These are phyloP conservation scores for Colletotrichum chrysophilum DNA, from an alignment of 2,329 filamentous ascomycete genomes.

Conservation along the genomic window DNA sequence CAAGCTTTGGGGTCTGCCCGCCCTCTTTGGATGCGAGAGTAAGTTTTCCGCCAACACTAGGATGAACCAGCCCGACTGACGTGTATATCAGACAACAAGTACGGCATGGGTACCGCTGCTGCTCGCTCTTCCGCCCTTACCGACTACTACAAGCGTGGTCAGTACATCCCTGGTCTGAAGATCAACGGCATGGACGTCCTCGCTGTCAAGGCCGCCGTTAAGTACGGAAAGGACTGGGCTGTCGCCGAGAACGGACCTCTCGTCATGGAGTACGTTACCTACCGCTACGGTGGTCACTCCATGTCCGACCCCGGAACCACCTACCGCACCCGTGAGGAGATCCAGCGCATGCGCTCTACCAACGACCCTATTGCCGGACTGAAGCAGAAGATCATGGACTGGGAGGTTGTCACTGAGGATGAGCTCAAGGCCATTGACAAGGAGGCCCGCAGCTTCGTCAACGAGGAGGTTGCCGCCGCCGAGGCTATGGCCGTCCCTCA, in stretches of 20 bases:
- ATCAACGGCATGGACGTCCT: conserved; percentile 99
- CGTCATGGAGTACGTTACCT: conserved; percentile 98
- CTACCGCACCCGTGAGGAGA: conserved; percentile 98
- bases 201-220: conserved; percentile 93
- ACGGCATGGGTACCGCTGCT: conserved; percentile 98
- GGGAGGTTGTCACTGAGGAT: conserved; percentile 88
- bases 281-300: conserved; percentile 98
- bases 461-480: conserved; percentile 86
- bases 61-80: conserved; percentile 28
- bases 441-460: conserved; percentile 84
- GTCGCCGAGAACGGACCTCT: conserved; percentile 85
- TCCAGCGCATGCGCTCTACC: conserved; percentile 98
- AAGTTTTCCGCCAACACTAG: conserved; percentile 45
- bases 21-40: conserved; percentile 99
- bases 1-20: conserved; percentile 96
- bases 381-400: conserved; percentile 98
- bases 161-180: conserved; percentile 99
- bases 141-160: conserved; percentile 99
- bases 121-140: conserved; percentile 93
- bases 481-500: conserved; percentile 89
- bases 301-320: conserved; percentile 99
- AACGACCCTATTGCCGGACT: conserved; percentile 97
- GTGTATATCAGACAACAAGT: conserved; percentile 86
- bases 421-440: conserved; percentile 97
- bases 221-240: conserved; percentile 92